These are phyloP conservation scores for Chytriomyces hyalinus DNA, from an alignment of 192 early-diverging fungal genomes.

Conservation along the genomic window DNA sequence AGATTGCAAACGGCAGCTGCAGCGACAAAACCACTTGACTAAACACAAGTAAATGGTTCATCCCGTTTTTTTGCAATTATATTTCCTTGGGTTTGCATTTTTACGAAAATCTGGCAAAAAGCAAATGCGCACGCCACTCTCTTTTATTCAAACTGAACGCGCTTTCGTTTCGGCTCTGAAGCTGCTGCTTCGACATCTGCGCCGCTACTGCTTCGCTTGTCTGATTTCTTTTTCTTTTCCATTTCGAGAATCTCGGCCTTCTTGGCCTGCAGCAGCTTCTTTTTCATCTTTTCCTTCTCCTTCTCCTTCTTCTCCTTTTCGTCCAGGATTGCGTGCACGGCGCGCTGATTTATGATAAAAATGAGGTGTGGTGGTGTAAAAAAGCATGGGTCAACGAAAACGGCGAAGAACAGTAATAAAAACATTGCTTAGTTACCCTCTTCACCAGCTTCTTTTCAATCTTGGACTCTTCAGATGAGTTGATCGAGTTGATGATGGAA, in stretches of 20 bases:
- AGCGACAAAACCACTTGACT: conserved; percentile 76
- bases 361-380: background rate
- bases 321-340: conserved; percentile 13
- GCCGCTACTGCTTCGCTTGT: background rate
- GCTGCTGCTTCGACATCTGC: too few relatives aligned
- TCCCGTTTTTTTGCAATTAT: conserved; percentile 40
- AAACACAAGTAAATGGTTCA: conserved; percentile 66
- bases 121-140: too few relatives aligned
- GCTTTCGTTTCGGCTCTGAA: too few relatives aligned
- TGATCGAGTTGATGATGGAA: conserved; percentile 29
- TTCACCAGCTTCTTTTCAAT: conserved; percentile 30
- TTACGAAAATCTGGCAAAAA: too few relatives aligned
- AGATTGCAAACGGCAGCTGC: conserved; percentile 83
- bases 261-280: conserved; percentile 9
- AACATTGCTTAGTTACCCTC: conserved; percentile 13
- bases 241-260: conserved; percentile 29
- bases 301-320: conserved; percentile 9
- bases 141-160: too few relatives aligned
- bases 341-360: background rate
- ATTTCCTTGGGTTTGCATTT: too few relatives aligned
- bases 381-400: background rate
- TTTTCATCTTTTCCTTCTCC: conserved; percentile 20
- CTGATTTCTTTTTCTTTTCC: conserved; percentile 9
- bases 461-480: conserved; percentile 26
- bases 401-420: background rate